Conservation (phyloP, 352 stramenopile genomes). For the Pythium sp. region DNA sequence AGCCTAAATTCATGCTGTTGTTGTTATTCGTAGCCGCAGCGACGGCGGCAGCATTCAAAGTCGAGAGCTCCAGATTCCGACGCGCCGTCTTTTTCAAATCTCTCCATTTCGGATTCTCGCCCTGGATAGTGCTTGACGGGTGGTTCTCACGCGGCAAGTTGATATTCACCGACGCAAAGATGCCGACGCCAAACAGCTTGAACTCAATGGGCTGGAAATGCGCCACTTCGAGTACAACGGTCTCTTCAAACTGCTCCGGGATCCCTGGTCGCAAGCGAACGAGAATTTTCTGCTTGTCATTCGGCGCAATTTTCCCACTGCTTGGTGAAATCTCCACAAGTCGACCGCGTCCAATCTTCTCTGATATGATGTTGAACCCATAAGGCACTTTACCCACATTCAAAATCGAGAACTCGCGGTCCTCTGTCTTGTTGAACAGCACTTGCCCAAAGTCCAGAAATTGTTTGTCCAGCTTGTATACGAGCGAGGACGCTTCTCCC, state of each 20-base stretch:
- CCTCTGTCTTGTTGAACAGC: constrained; percentile 91
- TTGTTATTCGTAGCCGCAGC: constrained; percentile 19
- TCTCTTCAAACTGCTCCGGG: constrained; percentile 85
- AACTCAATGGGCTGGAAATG: constrained; percentile 94
- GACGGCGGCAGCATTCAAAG: constrained; percentile 25
- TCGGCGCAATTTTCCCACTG: constrained; percentile 81
- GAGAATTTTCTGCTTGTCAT: constrained; percentile 87
- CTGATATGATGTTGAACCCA: constrained; percentile 58
- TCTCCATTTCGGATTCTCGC: constrained; percentile 65
- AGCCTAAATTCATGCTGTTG: constrained; percentile 3
- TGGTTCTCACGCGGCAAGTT: constrained; percentile 86
- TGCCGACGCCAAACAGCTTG: constrained; percentile 84
- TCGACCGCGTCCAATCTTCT: constrained; percentile 38
- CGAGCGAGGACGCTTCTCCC: constrained; percentile 90
- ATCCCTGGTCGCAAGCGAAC: constrained; percentile 88
- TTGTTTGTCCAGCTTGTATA: constrained; percentile 90
- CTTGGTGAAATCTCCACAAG: constrained; percentile 78
- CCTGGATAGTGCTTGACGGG: constrained; percentile 43
- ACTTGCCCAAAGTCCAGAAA: constrained; percentile 93
- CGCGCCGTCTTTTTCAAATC: constrained; percentile 65
- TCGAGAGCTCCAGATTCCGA: constrained; percentile 34
- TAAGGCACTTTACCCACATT: constrained; percentile 94
- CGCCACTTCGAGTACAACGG: constrained; percentile 90
- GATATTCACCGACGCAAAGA: constrained; percentile 88
- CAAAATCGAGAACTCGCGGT: constrained; percentile 90